Base-by-base conservation (phyloP, 2,329 filamentous ascomycete species). In the Plectosphaerella plurivora region DNA sequence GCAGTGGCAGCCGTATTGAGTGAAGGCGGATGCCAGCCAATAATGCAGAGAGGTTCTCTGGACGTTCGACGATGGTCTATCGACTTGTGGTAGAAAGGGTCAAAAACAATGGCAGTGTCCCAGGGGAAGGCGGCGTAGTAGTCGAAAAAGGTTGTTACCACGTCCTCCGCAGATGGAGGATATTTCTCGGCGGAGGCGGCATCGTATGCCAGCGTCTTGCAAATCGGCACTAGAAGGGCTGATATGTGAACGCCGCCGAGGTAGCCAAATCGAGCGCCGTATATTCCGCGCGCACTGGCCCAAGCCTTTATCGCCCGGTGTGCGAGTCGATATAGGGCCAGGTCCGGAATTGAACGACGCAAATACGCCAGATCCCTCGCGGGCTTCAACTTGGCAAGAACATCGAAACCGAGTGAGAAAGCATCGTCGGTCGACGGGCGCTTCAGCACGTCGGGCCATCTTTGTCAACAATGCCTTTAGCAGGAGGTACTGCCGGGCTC, bases 201-300 rank as follows among this genome's bases (percentile, higher is more conserved):
- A 8, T 39, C 37, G 14, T 5, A 39, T 39, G 37, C 28, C 5
- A 83, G 62, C 20, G 78, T 63, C 63, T 88, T 88, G 65, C 77
- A 78, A 1, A 88, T 68, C 15, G 79, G 76, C 0, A 80, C 75
- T 9, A 89, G 70, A 61, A 89, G 72, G 20, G 87, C 66, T 0
- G 81, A 77, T 50, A 89, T 79, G 57, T 88, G 84, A 18, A 87
- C 80, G 4, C 84, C 84, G 6, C 82, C 78, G 1, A 89, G 71
- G 54, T 82, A 85, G 0, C 86, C 86, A 58, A 87, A 87, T 47
- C 76, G 81, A 2, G 83, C 76, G 0, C 82, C 77, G 63, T 88
- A 88, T 15, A 89, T 72, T 1, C 86, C 86, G 7, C 81, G 76
- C 11, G 74, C 68, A 51, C 75, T 74, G 1, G 85, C 82, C 85